A percentile compares a stretch with the other conserved stretches of the same genome.
phyloP scores from a whole-genome alignment of 108 stramenopile species.

The Skeletonema costatum region DNA sequence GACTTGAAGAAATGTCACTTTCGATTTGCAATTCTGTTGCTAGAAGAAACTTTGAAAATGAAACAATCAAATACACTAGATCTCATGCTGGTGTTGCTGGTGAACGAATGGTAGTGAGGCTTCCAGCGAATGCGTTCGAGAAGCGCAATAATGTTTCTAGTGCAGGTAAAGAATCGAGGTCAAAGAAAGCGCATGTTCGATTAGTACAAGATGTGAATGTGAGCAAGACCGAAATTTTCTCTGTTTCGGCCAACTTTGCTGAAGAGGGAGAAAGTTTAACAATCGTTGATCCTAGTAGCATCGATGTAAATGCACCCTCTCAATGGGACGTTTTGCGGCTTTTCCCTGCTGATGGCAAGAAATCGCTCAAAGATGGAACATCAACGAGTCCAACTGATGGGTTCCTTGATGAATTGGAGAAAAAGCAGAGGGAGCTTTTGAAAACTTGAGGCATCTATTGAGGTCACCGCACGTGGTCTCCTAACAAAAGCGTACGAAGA shows the following conservation, averaged over 20 bases:
- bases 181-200: slow-evolving; percentile 33
- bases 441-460: slow-evolving; percentile 56
- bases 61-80: not conserved
- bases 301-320: slow-evolving; percentile 8
- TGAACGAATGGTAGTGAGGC: slow-evolving; percentile 40
- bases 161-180: slow-evolving; percentile 1
- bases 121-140: slow-evolving; percentile 5
- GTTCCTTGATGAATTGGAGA: slow-evolving; percentile 49
- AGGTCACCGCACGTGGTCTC: slow-evolving; percentile 51
- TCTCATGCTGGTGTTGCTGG: not conserved
- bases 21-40: slow-evolving; percentile 56
- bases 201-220: not conserved
- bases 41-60: slow-evolving; percentile 33
- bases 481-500: slow-evolving; percentile 55
- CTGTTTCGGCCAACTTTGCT: slow-evolving; percentile 6
- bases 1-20: slow-evolving; percentile 79
- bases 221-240: not conserved
- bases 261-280: slow-evolving; percentile 7
- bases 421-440: slow-evolving; percentile 52
- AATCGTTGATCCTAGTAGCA: slow-evolving; percentile 8
- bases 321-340: slow-evolving; percentile 32
- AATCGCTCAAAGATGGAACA: not conserved
- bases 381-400: slow-evolving; percentile 16
- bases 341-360: slow-evolving; percentile 9
- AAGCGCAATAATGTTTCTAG: slow-evolving; percentile 9